A percentile compares a stretch with the other conserved stretches of the same genome.
phyloP scores from a whole-genome alignment of 371 early-diverging fungal species.

The Syncephalis plumigaleata region DNA sequence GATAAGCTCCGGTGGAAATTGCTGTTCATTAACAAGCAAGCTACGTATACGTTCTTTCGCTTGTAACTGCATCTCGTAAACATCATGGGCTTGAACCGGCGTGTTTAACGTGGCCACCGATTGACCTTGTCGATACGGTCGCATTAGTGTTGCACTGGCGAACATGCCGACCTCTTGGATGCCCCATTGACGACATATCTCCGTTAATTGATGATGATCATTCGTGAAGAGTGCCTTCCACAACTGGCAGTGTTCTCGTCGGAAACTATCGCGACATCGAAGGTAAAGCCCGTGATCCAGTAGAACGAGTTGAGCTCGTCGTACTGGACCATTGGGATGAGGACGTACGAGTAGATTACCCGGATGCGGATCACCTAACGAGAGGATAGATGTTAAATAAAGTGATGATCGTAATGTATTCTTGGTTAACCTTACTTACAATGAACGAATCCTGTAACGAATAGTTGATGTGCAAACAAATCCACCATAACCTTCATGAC shows the following conservation, averaged over 20 bases:
- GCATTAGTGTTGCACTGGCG: slow-evolving; percentile 63
- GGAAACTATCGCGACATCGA: slow-evolving; percentile 48
- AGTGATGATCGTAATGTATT: too few species aligned
- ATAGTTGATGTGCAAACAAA: slow-evolving; percentile 80
- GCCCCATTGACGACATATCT: slow-evolving; percentile 66
- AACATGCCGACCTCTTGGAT: slow-evolving; percentile 66
- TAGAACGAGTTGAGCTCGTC: slow-evolving; percentile 34
- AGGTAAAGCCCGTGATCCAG: slow-evolving; percentile 89
- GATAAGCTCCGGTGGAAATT: slow-evolving; percentile 72
- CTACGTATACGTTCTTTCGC: slow-evolving; percentile 50
- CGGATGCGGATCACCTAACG: slow-evolving; percentile 67
- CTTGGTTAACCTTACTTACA: too few species aligned
- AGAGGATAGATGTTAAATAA: too few species aligned
- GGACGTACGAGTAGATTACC: slow-evolving; percentile 74
- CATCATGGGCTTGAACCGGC: slow-evolving; percentile 23
- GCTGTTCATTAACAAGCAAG: slow-evolving; percentile 49
- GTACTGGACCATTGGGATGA: slow-evolving; percentile 27
- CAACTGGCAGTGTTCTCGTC: slow-evolving; percentile 60
- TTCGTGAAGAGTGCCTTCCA: slow-evolving; percentile 65
- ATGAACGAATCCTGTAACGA: slow-evolving; percentile 75
- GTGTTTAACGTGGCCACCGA: slow-evolving; percentile 20
- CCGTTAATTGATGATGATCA: slow-evolving; percentile 35
- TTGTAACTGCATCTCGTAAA: slow-evolving; percentile 50
- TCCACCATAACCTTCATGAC: slow-evolving; percentile 64
- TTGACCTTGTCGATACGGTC: slow-evolving; percentile 44